Base-by-base conservation (phyloP, 139 green algal species). In the Chlorella sp. region DNA sequence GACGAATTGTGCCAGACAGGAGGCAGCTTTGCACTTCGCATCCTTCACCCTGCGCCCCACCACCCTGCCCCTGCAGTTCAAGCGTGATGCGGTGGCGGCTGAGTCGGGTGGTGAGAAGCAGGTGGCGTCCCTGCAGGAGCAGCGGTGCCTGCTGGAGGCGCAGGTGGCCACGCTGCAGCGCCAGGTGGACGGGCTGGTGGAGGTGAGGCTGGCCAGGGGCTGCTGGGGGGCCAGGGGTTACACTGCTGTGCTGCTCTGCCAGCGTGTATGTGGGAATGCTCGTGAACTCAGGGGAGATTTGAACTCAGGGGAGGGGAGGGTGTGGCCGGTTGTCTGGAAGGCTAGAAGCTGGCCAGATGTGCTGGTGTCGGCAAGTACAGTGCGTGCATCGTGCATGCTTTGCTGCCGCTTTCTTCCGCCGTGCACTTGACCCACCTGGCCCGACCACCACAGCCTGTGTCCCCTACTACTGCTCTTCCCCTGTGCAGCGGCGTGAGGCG, bases 151-250 rank as follows among this genome's bases (percentile, higher is more conserved):
- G 87, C 78, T 90, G 79, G 87, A 90, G 79, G 79, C 85, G 78
- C 78, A 86, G 87, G 87, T 69, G 16, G 40, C 87, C 61, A 87
- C 87, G 71, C 93, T 94, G 90, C 85, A 91, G 85, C 90, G 92
- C 83, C 92, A 95, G 89, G 80, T 92, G 66, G 77, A 88, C 40
- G 77, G 93, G 0, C 68, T 96, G 84, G 90, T 93, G 37, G 79
- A 88, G 84, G 84, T 88, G 39, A 57, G 84, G 48, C 12, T 0
- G 2, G 77, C 5, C n/a, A 32, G 77, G 26, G n/a, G n/a, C n/a
- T n/a, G 21, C 64, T 80, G 73, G n/a, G 14, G 73, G 32, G 73
- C 2, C 2, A n/a, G 64, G 64, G 64, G 11, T 18, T 14, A 71
- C 48, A 57, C 48, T 5, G 48, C 5, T 57, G 48, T 5, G 48